These are phyloP conservation scores for Thalassiosira exigua DNA, from an alignment of 352 stramenopile species.

Conservation along the genomic window DNA sequence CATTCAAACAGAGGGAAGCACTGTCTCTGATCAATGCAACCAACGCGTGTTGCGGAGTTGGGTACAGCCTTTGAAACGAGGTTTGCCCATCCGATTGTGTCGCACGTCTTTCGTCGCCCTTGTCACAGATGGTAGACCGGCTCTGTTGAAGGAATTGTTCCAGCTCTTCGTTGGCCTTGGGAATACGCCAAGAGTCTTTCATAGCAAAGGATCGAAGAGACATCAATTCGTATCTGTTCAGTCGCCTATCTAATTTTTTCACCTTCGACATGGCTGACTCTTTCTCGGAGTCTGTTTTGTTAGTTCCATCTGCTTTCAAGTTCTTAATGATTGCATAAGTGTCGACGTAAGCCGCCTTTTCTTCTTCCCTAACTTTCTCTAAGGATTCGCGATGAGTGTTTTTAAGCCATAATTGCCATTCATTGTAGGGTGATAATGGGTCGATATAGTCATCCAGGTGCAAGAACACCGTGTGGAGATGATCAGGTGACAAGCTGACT, in stretches of 20 bases:
- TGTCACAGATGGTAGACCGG: slow-evolving; percentile 15
- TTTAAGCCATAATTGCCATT: slow-evolving; percentile 47
- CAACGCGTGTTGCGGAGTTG: slow-evolving; percentile 39
- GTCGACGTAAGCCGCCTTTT: slow-evolving; percentile 30
- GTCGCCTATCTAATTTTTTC: slow-evolving; percentile 49
- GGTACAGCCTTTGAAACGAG: slow-evolving; percentile 36
- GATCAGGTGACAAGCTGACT: slow-evolving; percentile 26
- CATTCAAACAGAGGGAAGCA: slow-evolving; percentile 14
- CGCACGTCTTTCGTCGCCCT: background rate
- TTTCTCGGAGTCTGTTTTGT: background rate
- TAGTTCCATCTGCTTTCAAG: background rate
- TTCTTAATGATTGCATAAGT: slow-evolving; percentile 47
- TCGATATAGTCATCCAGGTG: slow-evolving; percentile 58
- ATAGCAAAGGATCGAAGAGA: slow-evolving; percentile 44
- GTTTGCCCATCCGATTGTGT: background rate
- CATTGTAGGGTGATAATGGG: slow-evolving; percentile 23
- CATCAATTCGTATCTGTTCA: slow-evolving; percentile 47
- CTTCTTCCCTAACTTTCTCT: slow-evolving; percentile 19
- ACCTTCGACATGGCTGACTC: background rate
- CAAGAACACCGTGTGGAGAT: slow-evolving; percentile 50
- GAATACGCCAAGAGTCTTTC: slow-evolving; percentile 36
- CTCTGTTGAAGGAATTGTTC: slow-evolving; percentile 16
- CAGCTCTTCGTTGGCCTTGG: slow-evolving; percentile 36
- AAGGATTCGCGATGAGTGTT: background rate
- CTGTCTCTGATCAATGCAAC: slow-evolving; percentile 36